Conservation (phyloP, 345 rosid species). For the Rubroshorea leprosula region DNA sequence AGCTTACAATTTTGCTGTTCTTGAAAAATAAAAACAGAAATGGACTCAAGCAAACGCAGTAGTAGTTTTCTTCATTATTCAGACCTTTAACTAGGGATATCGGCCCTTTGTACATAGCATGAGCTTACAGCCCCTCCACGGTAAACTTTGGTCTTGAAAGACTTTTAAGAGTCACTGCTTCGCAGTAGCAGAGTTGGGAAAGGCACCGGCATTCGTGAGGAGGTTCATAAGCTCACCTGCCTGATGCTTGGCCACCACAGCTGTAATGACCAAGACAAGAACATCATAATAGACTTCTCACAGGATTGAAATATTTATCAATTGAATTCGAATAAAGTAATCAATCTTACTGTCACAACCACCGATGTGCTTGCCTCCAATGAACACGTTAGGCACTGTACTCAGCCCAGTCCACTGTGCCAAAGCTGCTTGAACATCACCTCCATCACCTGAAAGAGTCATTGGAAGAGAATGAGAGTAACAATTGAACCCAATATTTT, state of each 20-base stretch:
- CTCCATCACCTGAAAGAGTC: conserved; percentile 31
- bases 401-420: conserved; percentile 29
- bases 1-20: background rate
- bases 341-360: conserved; percentile 29
- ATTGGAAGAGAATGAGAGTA: background rate
- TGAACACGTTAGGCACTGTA: conserved; percentile 41
- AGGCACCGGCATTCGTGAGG: conserved; percentile 53
- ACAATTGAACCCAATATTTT: background rate
- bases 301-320: background rate
- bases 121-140: background rate
- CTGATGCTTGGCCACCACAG: conserved; percentile 38
- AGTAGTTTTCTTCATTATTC: no score
- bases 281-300: background rate
- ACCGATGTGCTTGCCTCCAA: conserved; percentile 32
- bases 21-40: no score
- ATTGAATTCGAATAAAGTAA: background rate
- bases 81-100: no score
- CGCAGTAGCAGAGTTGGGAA: conserved; percentile 29
- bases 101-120: no score
- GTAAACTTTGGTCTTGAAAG: background rate
- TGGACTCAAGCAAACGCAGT: no score
- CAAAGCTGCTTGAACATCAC: conserved; percentile 30
- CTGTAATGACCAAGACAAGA: conserved; percentile 27
- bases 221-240: conserved; percentile 50
- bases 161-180: no score